Evolutionary conservation across 805 yeast species (phyloP).

Genomic region (Komagataella mondaviorum): DNA sequence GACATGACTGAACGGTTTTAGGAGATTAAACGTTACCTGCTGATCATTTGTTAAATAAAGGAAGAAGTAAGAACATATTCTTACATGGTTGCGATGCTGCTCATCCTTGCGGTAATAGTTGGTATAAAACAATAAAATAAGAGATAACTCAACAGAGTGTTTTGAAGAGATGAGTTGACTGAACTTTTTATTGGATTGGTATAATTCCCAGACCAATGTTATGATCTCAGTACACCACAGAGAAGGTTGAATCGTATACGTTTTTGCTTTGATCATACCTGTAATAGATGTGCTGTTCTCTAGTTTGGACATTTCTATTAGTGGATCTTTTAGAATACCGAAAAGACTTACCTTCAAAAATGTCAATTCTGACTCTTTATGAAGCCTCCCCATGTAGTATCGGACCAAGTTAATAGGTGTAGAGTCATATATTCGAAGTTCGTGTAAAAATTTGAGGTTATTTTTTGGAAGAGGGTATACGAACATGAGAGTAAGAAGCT

Average conservation of each 20-base stretch:
- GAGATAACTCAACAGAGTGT: slow-evolving; percentile 37
- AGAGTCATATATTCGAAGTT: slow-evolving; percentile 16
- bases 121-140: slow-evolving; percentile 45
- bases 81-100: slow-evolving; percentile 26
- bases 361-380: slow-evolving; percentile 39
- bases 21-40: slow-evolving; percentile 21
- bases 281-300: slow-evolving; percentile 5
- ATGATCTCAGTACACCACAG: slow-evolving; percentile 46
- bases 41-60: slow-evolving; percentile 30
- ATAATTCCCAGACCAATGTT: slow-evolving; percentile 61
- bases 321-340: slow-evolving; percentile 31
- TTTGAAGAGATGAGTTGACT: slow-evolving; percentile 28
- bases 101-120: slow-evolving; percentile 28
- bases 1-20: slow-evolving; percentile 28
- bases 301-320: slow-evolving; percentile 12
- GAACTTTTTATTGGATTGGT: slow-evolving; percentile 57
- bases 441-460: slow-evolving; percentile 21
- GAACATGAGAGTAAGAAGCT: slow-evolving; percentile 45
- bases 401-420: slow-evolving; percentile 35
- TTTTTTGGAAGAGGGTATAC: slow-evolving; percentile 51
- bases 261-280: slow-evolving; percentile 13
- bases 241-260: slow-evolving; percentile 8
- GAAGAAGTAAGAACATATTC: slow-evolving; percentile 37
- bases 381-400: slow-evolving; percentile 35
- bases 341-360: slow-evolving; percentile 35